Evolutionary conservation across 2,329 filamentous ascomycete genomes (phyloP).

Genomic region (Aphanocladium album): DNA sequence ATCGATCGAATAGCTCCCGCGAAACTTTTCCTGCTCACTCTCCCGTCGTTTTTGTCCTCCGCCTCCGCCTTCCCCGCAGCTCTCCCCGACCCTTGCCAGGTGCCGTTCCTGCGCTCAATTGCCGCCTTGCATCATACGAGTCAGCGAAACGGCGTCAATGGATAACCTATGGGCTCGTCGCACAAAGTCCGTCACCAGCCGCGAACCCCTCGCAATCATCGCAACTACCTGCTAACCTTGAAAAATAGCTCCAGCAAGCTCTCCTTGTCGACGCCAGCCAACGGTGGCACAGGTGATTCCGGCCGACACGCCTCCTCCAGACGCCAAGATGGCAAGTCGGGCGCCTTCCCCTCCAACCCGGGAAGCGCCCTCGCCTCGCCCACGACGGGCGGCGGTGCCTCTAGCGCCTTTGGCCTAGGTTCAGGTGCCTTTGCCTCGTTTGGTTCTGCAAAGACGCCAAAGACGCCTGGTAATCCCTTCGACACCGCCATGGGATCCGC

Average conservation of each 20-base stretch:
- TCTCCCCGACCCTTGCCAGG: conserved; percentile 4
- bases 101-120: conserved; percentile 13
- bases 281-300: conserved; percentile 50
- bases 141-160: conserved; percentile 41
- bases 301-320: conserved; percentile 63
- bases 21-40: not conserved
- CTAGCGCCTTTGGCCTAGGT: conserved; percentile 87
- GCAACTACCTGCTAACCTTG: conserved; percentile 20
- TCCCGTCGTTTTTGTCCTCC: not conserved
- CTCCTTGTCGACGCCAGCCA: conserved; percentile 72
- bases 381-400: conserved; percentile 58
- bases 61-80: conserved; percentile 2
- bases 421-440: conserved; percentile 91
- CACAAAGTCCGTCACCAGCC: conserved; percentile 60
- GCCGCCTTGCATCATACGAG: conserved; percentile 12
- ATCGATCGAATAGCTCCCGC: not conserved
- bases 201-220: conserved; percentile 1
- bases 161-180: conserved; percentile 74
- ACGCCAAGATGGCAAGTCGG: conserved; percentile 72
- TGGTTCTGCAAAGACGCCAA: conserved; percentile 80
- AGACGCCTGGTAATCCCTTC: conserved; percentile 74
- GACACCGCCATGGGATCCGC: conserved; percentile 61
- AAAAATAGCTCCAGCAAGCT: conserved; percentile 74
- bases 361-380: conserved; percentile 68
- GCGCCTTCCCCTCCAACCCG: conserved; percentile 72